A percentile compares a stretch with the other conserved stretches of the same genome.
These are phyloP conservation scores for Penicillium cosmopolitanum DNA, from an alignment of 495 filamentous ascomycete species.

Conservation along the genomic window DNA sequence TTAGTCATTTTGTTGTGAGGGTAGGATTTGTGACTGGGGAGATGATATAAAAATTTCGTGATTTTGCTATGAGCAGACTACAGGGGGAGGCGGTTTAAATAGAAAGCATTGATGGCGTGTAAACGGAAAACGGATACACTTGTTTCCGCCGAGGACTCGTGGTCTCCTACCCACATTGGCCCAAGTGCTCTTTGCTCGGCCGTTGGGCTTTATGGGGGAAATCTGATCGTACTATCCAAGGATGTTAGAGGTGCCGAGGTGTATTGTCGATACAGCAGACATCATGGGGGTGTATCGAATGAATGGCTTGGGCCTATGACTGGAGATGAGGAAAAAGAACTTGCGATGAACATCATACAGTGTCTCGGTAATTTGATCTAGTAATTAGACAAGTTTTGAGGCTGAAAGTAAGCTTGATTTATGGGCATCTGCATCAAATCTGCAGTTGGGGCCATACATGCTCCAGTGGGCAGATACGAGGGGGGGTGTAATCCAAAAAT, in stretches of 20 bases:
- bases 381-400: too few species aligned
- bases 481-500: background rate
- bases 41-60: too few species aligned
- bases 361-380: too few species aligned
- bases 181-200: constrained; percentile 5
- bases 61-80: too few species aligned
- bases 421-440: background rate
- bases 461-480: background rate
- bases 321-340: background rate
- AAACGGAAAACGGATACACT: constrained; percentile 16
- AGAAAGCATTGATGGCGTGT: background rate
- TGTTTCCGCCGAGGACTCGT: constrained; percentile 14
- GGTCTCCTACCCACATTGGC: constrained; percentile 2
- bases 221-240: constrained; percentile 9
- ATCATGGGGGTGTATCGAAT: background rate
- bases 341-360: background rate
- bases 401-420: background rate
- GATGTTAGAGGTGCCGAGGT: constrained; percentile 11
- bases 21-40: background rate
- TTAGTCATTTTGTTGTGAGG: constrained; percentile 21
- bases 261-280: constrained; percentile 10
- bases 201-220: constrained; percentile 12
- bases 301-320: background rate
- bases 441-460: background rate
- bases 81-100: background rate